phyloP scores from a whole-genome alignment of 2,329 filamentous ascomycete species.

The Colletotrichum cereale region DNA sequence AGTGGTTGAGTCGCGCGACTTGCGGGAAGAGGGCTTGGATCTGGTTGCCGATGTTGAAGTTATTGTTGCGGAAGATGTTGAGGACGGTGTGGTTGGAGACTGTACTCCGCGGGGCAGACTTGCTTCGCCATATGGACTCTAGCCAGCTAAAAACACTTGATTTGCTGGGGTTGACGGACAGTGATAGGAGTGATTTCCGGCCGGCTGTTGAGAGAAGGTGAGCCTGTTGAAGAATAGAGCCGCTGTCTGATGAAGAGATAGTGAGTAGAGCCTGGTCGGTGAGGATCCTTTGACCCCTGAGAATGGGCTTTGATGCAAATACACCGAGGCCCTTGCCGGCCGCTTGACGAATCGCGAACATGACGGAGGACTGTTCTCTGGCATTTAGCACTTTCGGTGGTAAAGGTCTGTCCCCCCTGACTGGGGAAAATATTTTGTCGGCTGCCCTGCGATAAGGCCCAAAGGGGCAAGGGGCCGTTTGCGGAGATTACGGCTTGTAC shows the following conservation, averaged over 20 bases:
- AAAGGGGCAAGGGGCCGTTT: conserved; percentile 26
- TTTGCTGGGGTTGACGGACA: conserved; percentile 29
- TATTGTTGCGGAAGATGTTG: conserved; percentile 40
- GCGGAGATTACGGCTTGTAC: conserved; percentile 12
- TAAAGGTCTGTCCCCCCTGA: neutral
- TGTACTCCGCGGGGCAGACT: conserved; percentile 7
- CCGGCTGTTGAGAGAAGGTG: conserved; percentile 16
- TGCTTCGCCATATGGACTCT: conserved; percentile 37
- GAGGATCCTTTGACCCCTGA: conserved; percentile 26
- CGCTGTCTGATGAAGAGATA: conserved; percentile 24
- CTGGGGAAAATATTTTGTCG: conserved; percentile 12
- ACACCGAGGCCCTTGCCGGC: conserved; percentile 36
- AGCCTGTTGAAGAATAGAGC: conserved; percentile 19
- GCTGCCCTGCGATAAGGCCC: conserved; percentile 9
- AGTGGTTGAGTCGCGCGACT: conserved; percentile 36
- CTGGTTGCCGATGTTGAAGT: conserved; percentile 32
- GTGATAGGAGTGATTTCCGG: conserved; percentile 17
- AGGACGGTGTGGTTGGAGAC: conserved; percentile 34
- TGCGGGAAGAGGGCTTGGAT: conserved; percentile 27
- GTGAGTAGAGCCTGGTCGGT: conserved; percentile 36
- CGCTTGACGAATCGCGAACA: conserved; percentile 34
- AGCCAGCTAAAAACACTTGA: conserved; percentile 29
- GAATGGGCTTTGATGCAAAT: conserved; percentile 27
- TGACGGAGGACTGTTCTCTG: neutral
- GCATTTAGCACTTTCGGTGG: neutral